Percentiles rank a stretch among this genome's conserved stretches.
Conservation (phyloP, 202 grass and related monocot species). For the Panicum virgatum region DNA sequence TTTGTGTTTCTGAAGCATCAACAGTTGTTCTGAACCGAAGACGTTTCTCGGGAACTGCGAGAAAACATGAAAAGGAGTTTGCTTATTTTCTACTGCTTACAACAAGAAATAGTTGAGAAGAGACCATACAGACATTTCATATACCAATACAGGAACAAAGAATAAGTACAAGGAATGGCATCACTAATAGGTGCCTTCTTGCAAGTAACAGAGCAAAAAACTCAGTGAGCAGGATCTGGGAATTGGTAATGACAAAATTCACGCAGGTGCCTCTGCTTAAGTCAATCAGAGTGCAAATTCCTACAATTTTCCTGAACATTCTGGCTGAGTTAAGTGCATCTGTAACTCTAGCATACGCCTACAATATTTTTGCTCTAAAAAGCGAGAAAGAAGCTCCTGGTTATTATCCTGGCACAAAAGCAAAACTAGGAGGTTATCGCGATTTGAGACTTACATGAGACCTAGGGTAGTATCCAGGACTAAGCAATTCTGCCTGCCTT, state of each 20-base stretch:
- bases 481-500: not conserved
- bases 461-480: not conserved
- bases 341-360: not conserved
- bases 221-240: not conserved
- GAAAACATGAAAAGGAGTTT: not conserved
- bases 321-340: not conserved
- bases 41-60: conserved; percentile 61
- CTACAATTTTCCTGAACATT: not conserved
- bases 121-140: not conserved
- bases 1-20: conserved; percentile 80
- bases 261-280: not conserved
- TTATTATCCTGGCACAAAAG: not conserved
- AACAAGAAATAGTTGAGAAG: not conserved
- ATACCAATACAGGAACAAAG: not conserved
- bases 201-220: not conserved
- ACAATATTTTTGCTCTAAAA: not conserved
- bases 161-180: not conserved
- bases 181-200: not conserved
- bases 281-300: not conserved
- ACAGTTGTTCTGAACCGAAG: conserved; percentile 86
- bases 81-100: not conserved
- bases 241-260: not conserved
- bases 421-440: not conserved
- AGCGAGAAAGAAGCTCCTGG: not conserved
- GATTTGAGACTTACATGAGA: not conserved